Conservation (phyloP, 2,329 filamentous ascomycete genomes). For the Pseudovirgaria hyperparasitica region DNA sequence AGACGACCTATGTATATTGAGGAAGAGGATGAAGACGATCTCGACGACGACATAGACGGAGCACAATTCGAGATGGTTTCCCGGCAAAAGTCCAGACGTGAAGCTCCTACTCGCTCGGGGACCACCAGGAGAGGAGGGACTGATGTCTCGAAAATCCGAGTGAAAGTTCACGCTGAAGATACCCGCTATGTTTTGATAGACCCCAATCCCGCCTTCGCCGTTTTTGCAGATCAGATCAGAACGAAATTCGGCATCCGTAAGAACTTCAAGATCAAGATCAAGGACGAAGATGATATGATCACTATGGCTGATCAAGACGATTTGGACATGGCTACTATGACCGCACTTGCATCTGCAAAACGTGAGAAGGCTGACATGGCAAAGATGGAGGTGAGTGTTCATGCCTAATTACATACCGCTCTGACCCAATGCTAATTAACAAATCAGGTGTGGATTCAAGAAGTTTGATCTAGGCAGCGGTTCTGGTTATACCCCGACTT, state of each 20-base stretch:
- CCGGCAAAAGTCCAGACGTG: constrained; percentile 24
- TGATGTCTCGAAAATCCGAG: constrained; percentile 63
- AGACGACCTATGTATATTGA: constrained; percentile 55
- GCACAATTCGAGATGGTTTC: constrained; percentile 70
- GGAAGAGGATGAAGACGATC: constrained; percentile 67
- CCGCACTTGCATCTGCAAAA: constrained; percentile 53
- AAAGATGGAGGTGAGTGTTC: constrained; percentile 79
- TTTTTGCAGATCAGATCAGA: constrained; percentile 66
- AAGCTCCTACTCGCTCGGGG: constrained; percentile 29
- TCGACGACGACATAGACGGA: constrained; percentile 57
- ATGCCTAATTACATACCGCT: constrained; percentile 37
- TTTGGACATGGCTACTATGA: constrained; percentile 71
- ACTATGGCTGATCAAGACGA: constrained; percentile 96
- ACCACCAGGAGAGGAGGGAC: constrained; percentile 31
- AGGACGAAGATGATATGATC: constrained; percentile 90
- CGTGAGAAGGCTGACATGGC: constrained; percentile 70
- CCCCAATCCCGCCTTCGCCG: constrained; percentile 57
- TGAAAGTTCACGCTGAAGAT: constrained; percentile 82
- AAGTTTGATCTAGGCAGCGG: no score
- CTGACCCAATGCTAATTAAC: constrained; percentile 22
- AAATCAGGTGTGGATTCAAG: constrained; percentile 31
- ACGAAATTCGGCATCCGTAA: constrained; percentile 73
- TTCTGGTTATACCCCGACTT: no score
- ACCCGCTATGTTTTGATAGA: constrained; percentile 86
- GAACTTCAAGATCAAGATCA: constrained; percentile 79